Evolutionary conservation across 163 green algal species (phyloP).

Genomic region (Dunaliella salina): DNA sequence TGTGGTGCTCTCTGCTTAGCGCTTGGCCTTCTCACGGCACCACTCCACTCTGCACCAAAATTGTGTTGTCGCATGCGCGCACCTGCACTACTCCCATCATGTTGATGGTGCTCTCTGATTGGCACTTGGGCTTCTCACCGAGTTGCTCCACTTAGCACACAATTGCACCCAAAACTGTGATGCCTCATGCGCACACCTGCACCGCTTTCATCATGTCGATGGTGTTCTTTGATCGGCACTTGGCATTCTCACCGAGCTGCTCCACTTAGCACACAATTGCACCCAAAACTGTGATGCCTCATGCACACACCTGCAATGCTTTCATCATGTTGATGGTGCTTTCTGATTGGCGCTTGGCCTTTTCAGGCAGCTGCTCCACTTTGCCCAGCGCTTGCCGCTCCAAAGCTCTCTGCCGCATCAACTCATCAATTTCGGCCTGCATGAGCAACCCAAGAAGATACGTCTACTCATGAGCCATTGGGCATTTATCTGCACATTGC

Average conservation of each 20-base stretch:
- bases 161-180: no score
- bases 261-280: slow-evolving; percentile 7
- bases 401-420: neutral
- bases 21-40: slow-evolving; percentile 42
- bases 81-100: slow-evolving; percentile 22
- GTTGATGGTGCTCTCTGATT: slow-evolving; percentile 33
- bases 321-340: slow-evolving; percentile 20
- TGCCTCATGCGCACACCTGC: no score
- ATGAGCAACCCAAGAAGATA: neutral
- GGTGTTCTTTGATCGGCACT: slow-evolving; percentile 34
- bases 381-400: slow-evolving; percentile 1
- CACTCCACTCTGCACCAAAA: slow-evolving; percentile 16
- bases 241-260: slow-evolving; percentile 43
- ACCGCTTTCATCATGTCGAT: slow-evolving; percentile 16
- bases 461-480: no score
- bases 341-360: slow-evolving; percentile 41
- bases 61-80: no score
- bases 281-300: no score
- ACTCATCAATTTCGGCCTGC: slow-evolving; percentile 1
- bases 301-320: slow-evolving; percentile 15
- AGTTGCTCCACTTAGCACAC: slow-evolving; percentile 19
- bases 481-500: no score
- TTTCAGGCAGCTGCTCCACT: slow-evolving; percentile 40
- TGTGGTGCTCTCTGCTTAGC: slow-evolving; percentile 37
- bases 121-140: slow-evolving; percentile 41